Evolutionary conservation across 2,329 filamentous ascomycete species (phyloP).

Genomic region (Aspergillus tanneri): DNA sequence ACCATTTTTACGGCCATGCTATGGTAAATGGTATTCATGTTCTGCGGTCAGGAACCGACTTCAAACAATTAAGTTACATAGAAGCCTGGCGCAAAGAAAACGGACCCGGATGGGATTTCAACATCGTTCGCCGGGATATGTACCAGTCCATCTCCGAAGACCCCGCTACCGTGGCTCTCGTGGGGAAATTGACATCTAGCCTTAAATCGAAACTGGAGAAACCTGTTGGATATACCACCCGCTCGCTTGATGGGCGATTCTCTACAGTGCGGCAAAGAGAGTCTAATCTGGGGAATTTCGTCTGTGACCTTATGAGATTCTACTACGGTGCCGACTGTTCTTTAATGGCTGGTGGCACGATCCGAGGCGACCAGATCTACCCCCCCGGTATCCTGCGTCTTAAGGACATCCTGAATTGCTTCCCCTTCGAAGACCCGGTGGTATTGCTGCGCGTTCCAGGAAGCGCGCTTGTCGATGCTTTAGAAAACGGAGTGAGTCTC

Average conservation of each 20-base stretch:
- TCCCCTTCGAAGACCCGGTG: conserved; percentile 88
- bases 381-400: conserved; percentile 73
- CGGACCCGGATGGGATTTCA: conserved; percentile 68
- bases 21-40: conserved; percentile 78
- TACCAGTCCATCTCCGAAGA: conserved; percentile 68
- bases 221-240: conserved; percentile 77
- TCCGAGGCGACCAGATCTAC: conserved; percentile 85
- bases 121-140: conserved; percentile 73
- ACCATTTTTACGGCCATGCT: conserved; percentile 81
- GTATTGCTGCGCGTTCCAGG: conserved; percentile 73
- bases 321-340: conserved; percentile 79
- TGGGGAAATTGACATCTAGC: conserved; percentile 68
- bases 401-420: conserved; percentile 83
- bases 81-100: conserved; percentile 64
- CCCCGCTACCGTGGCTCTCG: conserved; percentile 58
- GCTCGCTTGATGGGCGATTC: conserved; percentile 81
- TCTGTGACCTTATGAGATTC: conserved; percentile 85
- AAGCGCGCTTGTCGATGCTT: conserved; percentile 69
- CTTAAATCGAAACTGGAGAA: conserved; percentile 77
- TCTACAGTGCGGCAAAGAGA: conserved; percentile 74
- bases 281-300: conserved; percentile 85
- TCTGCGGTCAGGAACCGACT: conserved; percentile 84
- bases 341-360: conserved; percentile 81
- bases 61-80: conserved; percentile 87
- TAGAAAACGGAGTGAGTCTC: conserved; percentile 79